Percentiles rank a stretch among this genome's conserved stretches.
phyloP scores from a whole-genome alignment of 768 basidiomycete genomes.

The Leccinellum luteum region DNA sequence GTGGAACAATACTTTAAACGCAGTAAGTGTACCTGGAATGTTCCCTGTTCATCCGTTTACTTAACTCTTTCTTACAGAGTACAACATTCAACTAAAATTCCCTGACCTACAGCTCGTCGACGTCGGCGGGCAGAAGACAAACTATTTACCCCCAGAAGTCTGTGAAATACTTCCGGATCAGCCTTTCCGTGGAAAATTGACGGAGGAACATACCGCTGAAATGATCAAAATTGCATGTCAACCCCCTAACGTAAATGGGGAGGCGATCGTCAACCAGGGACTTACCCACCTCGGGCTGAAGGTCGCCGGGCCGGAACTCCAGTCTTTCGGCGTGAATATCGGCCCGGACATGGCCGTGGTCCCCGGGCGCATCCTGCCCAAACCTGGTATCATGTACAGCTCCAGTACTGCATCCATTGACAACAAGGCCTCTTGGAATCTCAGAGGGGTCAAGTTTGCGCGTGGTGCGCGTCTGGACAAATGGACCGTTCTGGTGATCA shows the following conservation, averaged over 20 bases:
- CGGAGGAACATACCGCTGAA: constrained; percentile 48
- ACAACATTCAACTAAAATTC: constrained; percentile 36
- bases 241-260: constrained; percentile 47
- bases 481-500: constrained; percentile 70
- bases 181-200: constrained; percentile 49
- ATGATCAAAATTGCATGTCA: constrained; percentile 53
- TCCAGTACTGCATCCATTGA: constrained; percentile 35
- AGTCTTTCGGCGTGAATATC: constrained; percentile 44
- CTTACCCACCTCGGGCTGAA: constrained; percentile 43
- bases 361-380: constrained; percentile 49
- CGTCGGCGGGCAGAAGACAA: constrained; percentile 43
- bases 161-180: constrained; percentile 46
- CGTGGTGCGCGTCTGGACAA: constrained; percentile 52
- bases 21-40: constrained; percentile 34
- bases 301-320: constrained; percentile 33
- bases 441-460: constrained; percentile 57
- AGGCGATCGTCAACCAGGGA: constrained; percentile 42
- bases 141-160: constrained; percentile 46
- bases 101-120: constrained; percentile 47
- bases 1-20: constrained; percentile 48
- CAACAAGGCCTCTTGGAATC: constrained; percentile 51
- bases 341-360: constrained; percentile 53
- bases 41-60: not conserved
- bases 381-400: constrained; percentile 41
- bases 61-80: constrained; percentile 35